Evolutionary conservation across 2,329 filamentous ascomycete species (phyloP), one percentile per base, ranked within the genome.

Genomic region (Pseudomassariella vexata): DNA sequence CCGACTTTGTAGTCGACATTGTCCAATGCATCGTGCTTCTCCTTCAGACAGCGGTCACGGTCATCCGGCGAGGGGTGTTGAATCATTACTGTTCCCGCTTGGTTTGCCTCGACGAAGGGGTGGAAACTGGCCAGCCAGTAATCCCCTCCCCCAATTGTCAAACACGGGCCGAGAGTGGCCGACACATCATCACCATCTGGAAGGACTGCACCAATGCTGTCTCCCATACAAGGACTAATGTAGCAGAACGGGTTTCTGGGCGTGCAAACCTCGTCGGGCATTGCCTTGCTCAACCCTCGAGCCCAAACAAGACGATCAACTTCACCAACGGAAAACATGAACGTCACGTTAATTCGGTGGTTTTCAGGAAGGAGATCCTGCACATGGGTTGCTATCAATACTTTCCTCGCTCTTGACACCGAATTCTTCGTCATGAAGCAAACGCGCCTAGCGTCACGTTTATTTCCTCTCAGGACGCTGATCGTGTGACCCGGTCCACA

Each of bases 61-160:
- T 66, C 63, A n/a, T 52, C 44, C 2, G 53, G 56, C 1, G 63
- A 66, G 1, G 63, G 63, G 21, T 66, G 63, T 34, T 65, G 56
- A 6, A 65, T 44, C 4, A 41, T 29, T 16, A 62, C 50, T 1
- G 41, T 38, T 1, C 47, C 41, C 9, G 46, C 40, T 15, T 49
- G 51, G 20, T 50, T 57, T 1, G 53, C 56, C 7, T 64, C 55
- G 5, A 60, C 34, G 35, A 67, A 66, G 4, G 63, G 63, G 35
- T 67, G 63, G 19, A 63, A 66, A 40, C 59, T 65, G 12, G 56
- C 59, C 2, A 67, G 46, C 63, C 63, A 66, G 35, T 56, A 66
- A 32, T 36, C 56, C 1, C 47, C 55, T 5, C 56, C 60, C 4
- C 52, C 56, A 2, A 66, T 45, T 8, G 47, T 46, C 5, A 67